Evolutionary conservation across 495 filamentous ascomycete genomes (phyloP).

Genomic region (Diplogelasinospora grovesii): DNA sequence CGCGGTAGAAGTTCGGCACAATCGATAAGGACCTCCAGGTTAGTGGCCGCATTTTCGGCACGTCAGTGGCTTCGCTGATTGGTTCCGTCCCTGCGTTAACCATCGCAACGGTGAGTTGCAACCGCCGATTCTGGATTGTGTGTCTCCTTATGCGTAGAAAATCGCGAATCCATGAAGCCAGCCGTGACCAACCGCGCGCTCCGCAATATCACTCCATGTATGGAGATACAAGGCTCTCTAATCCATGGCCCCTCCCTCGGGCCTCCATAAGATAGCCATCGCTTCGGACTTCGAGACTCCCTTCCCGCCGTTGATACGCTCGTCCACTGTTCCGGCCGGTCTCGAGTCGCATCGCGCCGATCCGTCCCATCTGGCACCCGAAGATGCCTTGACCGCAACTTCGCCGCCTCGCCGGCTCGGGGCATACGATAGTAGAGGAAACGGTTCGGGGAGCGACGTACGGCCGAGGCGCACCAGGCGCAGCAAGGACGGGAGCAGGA

Average conservation of each 20-base stretch:
- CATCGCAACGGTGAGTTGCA: too few species aligned
- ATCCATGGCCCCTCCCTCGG: conserved; percentile 32
- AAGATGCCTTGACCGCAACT: conserved; percentile 68
- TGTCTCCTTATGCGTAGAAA: too few species aligned
- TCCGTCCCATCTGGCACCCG: conserved; percentile 62
- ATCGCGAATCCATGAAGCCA: background rate
- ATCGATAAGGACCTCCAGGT: too few species aligned
- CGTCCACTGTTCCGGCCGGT: conserved; percentile 34
- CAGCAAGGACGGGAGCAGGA: conserved; percentile 28
- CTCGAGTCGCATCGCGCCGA: conserved; percentile 30
- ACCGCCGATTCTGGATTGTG: too few species aligned
- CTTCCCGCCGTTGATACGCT: conserved; percentile 26
- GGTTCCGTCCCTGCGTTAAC: too few species aligned
- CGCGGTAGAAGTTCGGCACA: too few species aligned
- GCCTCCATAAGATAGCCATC: conserved; percentile 23
- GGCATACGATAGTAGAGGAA: conserved; percentile 27
- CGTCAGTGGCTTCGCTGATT: too few species aligned
- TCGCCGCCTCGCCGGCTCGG: conserved; percentile 51
- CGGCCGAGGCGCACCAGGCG: conserved; percentile 24
- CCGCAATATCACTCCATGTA: conserved; percentile 9
- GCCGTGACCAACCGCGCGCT: background rate
- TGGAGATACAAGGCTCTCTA: conserved; percentile 12
- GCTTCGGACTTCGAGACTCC: conserved; percentile 23
- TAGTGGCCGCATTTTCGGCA: too few species aligned
- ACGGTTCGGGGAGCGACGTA: conserved; percentile 22